phyloP scores from a whole-genome alignment of 148 eudicot species.

The Tetragonia tetragonoides region DNA sequence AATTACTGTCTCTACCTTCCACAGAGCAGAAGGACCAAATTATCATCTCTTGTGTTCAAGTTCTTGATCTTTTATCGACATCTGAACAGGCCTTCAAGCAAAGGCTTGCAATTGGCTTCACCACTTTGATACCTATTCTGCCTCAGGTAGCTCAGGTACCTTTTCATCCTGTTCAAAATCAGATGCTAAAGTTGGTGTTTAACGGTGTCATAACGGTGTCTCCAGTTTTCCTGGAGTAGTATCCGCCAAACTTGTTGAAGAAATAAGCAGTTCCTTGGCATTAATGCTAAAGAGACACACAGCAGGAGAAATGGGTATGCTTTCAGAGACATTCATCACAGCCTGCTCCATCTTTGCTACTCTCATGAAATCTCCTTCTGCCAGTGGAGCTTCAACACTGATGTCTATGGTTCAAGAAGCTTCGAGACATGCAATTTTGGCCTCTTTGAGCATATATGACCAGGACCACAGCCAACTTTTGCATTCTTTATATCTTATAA shows the following conservation, averaged over 20 bases:
- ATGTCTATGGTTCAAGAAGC: conserved; percentile 49
- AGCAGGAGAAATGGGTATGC: conserved; percentile 70
- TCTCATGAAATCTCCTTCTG: conserved; percentile 67
- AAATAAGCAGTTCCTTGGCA: conserved; percentile 54
- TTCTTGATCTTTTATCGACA: conserved; percentile 73
- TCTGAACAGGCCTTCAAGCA: conserved; percentile 62
- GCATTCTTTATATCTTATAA: conserved; percentile 72
- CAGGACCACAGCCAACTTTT: conserved; percentile 49
- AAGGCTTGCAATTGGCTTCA: conserved; percentile 83
- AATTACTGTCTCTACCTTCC: conserved; percentile 11
- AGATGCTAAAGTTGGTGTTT: conserved; percentile 65
- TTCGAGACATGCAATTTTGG: conserved; percentile 51
- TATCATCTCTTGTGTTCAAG: conserved; percentile 69
- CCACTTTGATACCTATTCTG: conserved; percentile 72
- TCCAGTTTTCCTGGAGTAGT: conserved; percentile 70
- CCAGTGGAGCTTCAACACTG: conserved; percentile 47
- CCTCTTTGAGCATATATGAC: conserved; percentile 46
- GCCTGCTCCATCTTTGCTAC: conserved; percentile 71
- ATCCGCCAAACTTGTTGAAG: conserved; percentile 59
- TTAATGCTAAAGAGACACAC: conserved; percentile 64
- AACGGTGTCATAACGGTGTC: conserved; percentile 56
- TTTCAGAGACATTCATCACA: conserved; percentile 66
- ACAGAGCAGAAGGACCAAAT: conserved; percentile 70
- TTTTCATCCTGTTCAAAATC: conserved; percentile 79
- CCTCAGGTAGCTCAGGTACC: conserved; percentile 77